Evolutionary conservation across 495 filamentous ascomycete genomes (phyloP).

Genomic region (Aspergillus homomorphus): DNA sequence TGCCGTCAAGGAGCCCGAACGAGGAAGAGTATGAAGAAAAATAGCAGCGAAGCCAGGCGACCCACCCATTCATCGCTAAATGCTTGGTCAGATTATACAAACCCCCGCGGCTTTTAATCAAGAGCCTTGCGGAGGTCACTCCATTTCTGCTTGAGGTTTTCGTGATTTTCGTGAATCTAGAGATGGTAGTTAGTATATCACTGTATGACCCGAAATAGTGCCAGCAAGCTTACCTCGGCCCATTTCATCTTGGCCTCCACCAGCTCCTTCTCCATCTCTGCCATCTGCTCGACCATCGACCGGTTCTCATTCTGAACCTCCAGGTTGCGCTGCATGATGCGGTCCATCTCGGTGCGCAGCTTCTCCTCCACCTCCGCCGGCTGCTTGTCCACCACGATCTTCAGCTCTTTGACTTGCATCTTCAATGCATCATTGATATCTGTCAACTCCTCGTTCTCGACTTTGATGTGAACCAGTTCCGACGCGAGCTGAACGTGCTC

Average conservation of each 20-base stretch:
- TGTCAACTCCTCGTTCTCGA: slow-evolving; percentile 83
- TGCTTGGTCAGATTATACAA: slow-evolving; percentile 27
- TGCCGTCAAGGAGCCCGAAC: neutral
- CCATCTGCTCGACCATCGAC: slow-evolving; percentile 81
- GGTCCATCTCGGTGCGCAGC: slow-evolving; percentile 82
- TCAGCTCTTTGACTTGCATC: slow-evolving; percentile 77
- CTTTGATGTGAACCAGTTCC: slow-evolving; percentile 84
- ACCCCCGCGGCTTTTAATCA: slow-evolving; percentile 33
- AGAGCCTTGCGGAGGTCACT: slow-evolving; percentile 72
- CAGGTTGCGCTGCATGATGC: slow-evolving; percentile 85
- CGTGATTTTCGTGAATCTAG: slow-evolving; percentile 61
- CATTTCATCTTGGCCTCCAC: slow-evolving; percentile 93
- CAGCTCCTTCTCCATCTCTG: slow-evolving; percentile 90
- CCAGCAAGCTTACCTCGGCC: slow-evolving; percentile 67
- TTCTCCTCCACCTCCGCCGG: slow-evolving; percentile 81
- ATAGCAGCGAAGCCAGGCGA: slow-evolving; percentile 9
- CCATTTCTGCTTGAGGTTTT: slow-evolving; percentile 76
- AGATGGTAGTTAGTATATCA: slow-evolving; percentile 17
- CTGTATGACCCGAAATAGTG: neutral
- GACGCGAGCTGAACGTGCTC: slow-evolving; percentile 93
- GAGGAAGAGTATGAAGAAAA: neutral
- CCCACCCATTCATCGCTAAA: neutral
- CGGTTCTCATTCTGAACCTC: slow-evolving; percentile 95
- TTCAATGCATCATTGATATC: slow-evolving; percentile 85
- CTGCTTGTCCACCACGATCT: slow-evolving; percentile 81